Evolutionary conservation across 2,329 filamentous ascomycete species (phyloP), one percentile per base, ranked within the genome.

Genomic region (Aureobasidium sp.): DNA sequence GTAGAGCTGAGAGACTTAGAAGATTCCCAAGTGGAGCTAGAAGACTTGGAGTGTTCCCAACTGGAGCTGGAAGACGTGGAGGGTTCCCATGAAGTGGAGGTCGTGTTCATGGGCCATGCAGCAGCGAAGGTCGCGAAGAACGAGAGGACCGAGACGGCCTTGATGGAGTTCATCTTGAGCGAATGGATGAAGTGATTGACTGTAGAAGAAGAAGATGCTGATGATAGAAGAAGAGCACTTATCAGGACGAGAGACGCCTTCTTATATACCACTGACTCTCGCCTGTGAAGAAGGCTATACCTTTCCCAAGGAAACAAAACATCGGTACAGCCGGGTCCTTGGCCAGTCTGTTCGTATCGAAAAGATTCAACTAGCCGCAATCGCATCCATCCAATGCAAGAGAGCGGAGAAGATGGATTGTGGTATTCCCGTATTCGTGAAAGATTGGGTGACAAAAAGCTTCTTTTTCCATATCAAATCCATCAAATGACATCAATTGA

Each of bases 1-100:
- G 62, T 65, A 62, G 63, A 63, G 65, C 22, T 59, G 58, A 55
- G 31, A 48, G 31, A 51, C 36, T 34, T 68, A 68, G 20, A 29
- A 29, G 5, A 6, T 49, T n/a, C 59, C 59, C 41, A 67, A 64
- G 62, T 65, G 63, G 63, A 63, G 65, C 22, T 59, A 58, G 57
- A 20, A 48, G 31, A 51, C 34, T 34, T 68, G 69, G 20, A 29
- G 22, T 2, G 5, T 49, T n/a, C 59, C 59, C 41, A 44, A 7
- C n/a, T 42, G 4, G 29, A 52, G 34, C 31, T 22, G 5, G 20
- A 39, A 17, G 17, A 11, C 22, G 31, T 22, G 5, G 14, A 41
- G 5, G 17, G 5, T 25, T 42, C 25, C 36, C 36, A 41, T 11
- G 17, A n/a, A 15, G 15, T 22, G n/a, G 57, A 31, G 22, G 45